phyloP scores from a whole-genome alignment of 495 filamentous ascomycete genomes.

The Aspergillus haitiensis region DNA sequence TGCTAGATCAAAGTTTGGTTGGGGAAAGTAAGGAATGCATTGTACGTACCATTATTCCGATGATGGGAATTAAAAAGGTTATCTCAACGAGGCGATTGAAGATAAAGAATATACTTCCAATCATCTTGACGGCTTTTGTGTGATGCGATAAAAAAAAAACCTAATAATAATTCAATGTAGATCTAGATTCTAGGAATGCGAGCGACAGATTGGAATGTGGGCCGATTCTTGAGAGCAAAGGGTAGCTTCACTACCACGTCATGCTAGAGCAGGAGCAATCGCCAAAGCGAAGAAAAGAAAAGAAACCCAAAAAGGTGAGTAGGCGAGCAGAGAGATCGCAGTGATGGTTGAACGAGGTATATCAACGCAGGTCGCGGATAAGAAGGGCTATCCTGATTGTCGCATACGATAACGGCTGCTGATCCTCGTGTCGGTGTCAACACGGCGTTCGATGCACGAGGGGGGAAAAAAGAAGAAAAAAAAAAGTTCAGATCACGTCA shows the following conservation, averaged over 20 bases:
- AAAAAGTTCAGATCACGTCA: not conserved
- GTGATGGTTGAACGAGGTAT: no score
- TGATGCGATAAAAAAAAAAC: not conserved
- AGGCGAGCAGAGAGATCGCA: no score
- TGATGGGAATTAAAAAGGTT: conserved; percentile 78
- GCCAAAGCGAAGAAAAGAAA: conserved; percentile 2
- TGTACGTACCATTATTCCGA: conserved; percentile 71
- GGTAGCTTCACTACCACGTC: conserved; percentile 10
- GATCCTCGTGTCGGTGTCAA: not conserved
- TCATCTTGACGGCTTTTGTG: conserved; percentile 52
- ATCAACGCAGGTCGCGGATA: no score
- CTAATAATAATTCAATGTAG: not conserved
- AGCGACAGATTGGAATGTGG: conserved; percentile 5
- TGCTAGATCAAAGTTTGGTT: not conserved
- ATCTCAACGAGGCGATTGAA: conserved; percentile 82
- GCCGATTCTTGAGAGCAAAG: not conserved
- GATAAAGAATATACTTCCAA: conserved; percentile 78
- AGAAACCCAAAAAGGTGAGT: not conserved
- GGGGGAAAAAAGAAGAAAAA: not conserved
- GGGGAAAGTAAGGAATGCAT: not conserved
- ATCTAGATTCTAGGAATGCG: not conserved
- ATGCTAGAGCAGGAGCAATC: conserved; percentile 3
- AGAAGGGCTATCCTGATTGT: not conserved
- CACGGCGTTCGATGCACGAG: conserved; percentile 1
- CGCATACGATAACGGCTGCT: not conserved